Percentiles rank a stretch among this genome's conserved stretches.
Evolutionary conservation across 176 grass and related monocot genomes (phyloP).

Genomic region (Areca catechu): DNA sequence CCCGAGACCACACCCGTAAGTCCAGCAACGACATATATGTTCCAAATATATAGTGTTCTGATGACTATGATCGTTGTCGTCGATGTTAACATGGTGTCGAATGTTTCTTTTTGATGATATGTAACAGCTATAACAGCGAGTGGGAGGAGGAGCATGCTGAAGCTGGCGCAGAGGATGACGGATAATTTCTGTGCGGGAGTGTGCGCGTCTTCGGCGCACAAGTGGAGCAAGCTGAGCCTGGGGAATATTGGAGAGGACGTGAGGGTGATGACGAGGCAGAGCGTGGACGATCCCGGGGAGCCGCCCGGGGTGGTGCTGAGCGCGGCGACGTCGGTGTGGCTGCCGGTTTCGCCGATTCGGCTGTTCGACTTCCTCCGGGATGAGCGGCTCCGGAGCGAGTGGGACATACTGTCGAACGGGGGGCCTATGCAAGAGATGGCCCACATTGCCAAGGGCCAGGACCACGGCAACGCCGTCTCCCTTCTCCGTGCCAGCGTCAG

Average conservation of each 20-base stretch:
- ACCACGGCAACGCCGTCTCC: constrained; percentile 70
- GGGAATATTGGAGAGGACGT: constrained; percentile 50
- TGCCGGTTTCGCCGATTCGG: constrained; percentile 42
- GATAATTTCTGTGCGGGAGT: constrained; percentile 68
- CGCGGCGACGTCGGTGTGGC: constrained; percentile 76
- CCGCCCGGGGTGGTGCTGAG: constrained; percentile 72
- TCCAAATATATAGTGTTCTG: constrained; percentile 12
- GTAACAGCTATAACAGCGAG: constrained; percentile 49
- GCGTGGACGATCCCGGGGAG: constrained; percentile 66
- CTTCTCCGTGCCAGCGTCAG: constrained; percentile 74
- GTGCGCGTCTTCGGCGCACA: constrained; percentile 52
- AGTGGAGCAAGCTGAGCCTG: constrained; percentile 59
- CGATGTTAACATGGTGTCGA: not conserved
- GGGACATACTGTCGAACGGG: constrained; percentile 85
- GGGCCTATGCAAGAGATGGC: constrained; percentile 49
- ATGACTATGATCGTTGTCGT: not conserved
- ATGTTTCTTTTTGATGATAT: not conserved
- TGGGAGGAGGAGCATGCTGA: constrained; percentile 82
- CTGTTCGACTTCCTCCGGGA: constrained; percentile 73
- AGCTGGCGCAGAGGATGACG: constrained; percentile 74
- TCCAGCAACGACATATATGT: constrained; percentile 6
- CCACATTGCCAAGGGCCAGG: constrained; percentile 69
- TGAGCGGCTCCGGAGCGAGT: constrained; percentile 57
- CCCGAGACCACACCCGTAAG: constrained; percentile 35
- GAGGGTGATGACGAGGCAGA: constrained; percentile 62